Evolutionary conservation across 768 basidiomycete species (phyloP).

Genomic region (Suillus occidentalis): DNA sequence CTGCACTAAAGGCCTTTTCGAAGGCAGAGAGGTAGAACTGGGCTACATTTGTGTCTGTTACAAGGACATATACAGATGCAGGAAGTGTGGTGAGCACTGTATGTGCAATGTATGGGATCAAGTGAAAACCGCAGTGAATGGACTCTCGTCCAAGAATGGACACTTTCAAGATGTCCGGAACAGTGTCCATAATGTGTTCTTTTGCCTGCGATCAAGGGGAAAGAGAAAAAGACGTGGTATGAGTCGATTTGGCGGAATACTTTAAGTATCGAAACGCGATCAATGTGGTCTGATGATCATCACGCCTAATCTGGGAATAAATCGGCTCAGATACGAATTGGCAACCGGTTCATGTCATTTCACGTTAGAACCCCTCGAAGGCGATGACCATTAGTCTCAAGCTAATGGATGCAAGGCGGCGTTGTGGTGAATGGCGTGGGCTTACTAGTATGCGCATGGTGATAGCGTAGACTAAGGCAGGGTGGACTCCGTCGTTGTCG

Average conservation of each 20-base stretch:
- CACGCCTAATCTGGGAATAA: background rate
- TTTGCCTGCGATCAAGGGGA: background rate
- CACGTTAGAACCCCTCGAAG: background rate
- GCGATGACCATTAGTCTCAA: background rate
- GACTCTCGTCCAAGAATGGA: slow-evolving; percentile 82
- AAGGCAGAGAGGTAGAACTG: slow-evolving; percentile 73
- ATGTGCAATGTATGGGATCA: slow-evolving; percentile 78
- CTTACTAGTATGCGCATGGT: background rate
- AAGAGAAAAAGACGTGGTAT: background rate
- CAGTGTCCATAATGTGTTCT: slow-evolving; percentile 16
- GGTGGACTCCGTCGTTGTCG: background rate
- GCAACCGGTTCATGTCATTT: background rate
- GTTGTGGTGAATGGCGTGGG: background rate
- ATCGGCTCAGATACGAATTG: background rate
- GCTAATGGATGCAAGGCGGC: background rate
- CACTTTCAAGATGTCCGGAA: slow-evolving; percentile 69
- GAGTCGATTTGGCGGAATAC: background rate
- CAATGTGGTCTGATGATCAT: background rate
- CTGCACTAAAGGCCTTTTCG: slow-evolving; percentile 58
- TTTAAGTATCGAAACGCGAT: background rate
- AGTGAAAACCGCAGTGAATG: slow-evolving; percentile 93
- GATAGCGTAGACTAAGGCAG: background rate
- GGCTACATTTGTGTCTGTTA: slow-evolving; percentile 92
- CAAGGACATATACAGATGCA: slow-evolving; percentile 85
- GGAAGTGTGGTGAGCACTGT: slow-evolving; percentile 71